Percentiles rank a stretch among this genome's conserved stretches.
Conservation (phyloP, 257 asterid species). For the Marsdenia floribunda region DNA sequence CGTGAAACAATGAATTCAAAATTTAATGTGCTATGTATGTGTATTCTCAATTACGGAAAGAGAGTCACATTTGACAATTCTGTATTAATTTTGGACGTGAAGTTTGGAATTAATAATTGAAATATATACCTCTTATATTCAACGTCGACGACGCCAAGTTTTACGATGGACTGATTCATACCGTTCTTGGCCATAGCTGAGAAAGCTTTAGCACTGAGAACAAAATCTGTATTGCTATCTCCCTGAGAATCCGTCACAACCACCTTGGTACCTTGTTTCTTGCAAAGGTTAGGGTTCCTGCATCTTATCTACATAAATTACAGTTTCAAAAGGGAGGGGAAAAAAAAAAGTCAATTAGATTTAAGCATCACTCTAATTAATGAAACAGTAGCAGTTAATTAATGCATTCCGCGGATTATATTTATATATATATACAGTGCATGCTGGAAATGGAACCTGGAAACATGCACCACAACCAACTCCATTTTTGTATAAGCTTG, state of each 20-base stretch:
- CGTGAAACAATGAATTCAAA: no score
- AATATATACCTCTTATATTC: conserved; percentile 55
- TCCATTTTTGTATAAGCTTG: conserved; percentile 57
- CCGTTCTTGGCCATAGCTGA: conserved; percentile 59
- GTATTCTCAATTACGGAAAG: no score
- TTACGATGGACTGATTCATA: conserved; percentile 33
- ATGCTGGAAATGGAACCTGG: conserved; percentile 37
- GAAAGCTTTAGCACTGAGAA: conserved; percentile 66
- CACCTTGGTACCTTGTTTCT: conserved; percentile 40
- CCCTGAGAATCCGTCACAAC: conserved; percentile 47
- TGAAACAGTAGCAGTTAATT: no score
- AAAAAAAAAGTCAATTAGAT: no score
- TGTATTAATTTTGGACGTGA: no score
- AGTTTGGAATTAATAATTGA: no score
- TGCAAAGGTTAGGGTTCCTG: conserved; percentile 40
- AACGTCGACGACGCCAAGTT: conserved; percentile 51
- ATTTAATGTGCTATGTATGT: no score
- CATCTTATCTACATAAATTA: conserved; percentile 53
- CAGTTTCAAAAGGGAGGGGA: background rate
- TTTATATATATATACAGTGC: background rate
- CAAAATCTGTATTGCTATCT: conserved; percentile 52
- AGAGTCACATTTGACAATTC: no score
- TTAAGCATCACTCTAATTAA: background rate
- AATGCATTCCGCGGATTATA: no score
- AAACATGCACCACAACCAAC: conserved; percentile 91